Percentiles rank a stretch among this genome's conserved stretches.
Evolutionary conservation across 495 filamentous ascomycete genomes (phyloP).

Genomic region (Cercophora sp.): DNA sequence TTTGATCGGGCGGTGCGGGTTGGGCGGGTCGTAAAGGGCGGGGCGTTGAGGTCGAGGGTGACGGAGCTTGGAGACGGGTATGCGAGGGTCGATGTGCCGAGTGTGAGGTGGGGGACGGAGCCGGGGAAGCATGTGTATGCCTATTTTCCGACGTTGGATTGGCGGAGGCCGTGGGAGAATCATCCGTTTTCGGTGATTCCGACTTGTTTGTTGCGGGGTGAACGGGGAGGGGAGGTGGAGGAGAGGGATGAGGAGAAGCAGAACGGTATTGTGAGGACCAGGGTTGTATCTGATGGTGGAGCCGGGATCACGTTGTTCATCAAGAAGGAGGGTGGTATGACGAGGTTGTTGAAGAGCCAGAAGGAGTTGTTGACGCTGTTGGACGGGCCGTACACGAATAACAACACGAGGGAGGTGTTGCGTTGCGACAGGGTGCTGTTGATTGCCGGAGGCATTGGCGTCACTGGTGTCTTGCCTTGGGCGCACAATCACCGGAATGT

Average conservation of each 20-base stretch:
- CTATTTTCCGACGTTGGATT: slow-evolving; percentile 41
- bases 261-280: too few relatives aligned
- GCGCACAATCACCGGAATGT: slow-evolving; percentile 28
- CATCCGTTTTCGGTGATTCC: slow-evolving; percentile 45
- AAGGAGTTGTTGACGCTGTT: slow-evolving; percentile 22
- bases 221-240: background rate
- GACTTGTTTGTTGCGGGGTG: slow-evolving; percentile 20
- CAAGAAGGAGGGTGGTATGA: slow-evolving; percentile 24
- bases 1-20: slow-evolving; percentile 40
- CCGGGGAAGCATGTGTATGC: slow-evolving; percentile 35
- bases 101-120: slow-evolving; percentile 26
- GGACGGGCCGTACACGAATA: slow-evolving; percentile 27
- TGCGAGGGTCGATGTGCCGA: slow-evolving; percentile 34
- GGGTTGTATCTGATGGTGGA: background rate
- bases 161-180: slow-evolving; percentile 43
- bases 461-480: slow-evolving; percentile 34
- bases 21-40: slow-evolving; percentile 24
- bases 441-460: slow-evolving; percentile 42
- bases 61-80: slow-evolving; percentile 28
- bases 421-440: slow-evolving; percentile 32
- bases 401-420: slow-evolving; percentile 4
- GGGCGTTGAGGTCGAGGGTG: slow-evolving; percentile 26
- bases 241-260: background rate
- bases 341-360: slow-evolving; percentile 17
- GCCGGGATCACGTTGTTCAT: slow-evolving; percentile 17